Evolutionary conservation across 2,329 filamentous ascomycete genomes (phyloP).

Genomic region (Cladosporium velox): DNA sequence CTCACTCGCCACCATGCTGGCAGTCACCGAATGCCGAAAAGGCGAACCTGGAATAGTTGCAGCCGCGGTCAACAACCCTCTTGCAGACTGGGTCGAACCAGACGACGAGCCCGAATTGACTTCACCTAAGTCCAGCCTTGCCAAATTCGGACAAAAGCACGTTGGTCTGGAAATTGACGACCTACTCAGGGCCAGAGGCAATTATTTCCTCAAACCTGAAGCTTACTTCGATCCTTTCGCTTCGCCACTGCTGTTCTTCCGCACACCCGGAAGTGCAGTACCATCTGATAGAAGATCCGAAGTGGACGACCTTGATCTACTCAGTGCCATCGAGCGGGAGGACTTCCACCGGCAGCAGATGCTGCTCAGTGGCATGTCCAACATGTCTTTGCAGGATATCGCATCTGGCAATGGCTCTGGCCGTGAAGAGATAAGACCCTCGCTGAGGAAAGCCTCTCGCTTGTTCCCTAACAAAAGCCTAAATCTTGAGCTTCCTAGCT

Average conservation of each 20-base stretch:
- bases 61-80: conserved; percentile 49
- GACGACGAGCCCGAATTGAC: conserved; percentile 32
- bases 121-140: conserved; percentile 23
- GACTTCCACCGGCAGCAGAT: conserved; percentile 33
- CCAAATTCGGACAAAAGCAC: conserved; percentile 4
- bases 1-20: conserved; percentile 51
- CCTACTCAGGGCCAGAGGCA: conserved; percentile 39
- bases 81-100: conserved; percentile 50
- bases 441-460: conserved; percentile 36
- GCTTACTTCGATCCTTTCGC: conserved; percentile 54
- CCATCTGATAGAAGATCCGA: conserved; percentile 18
- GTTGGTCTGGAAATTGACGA: conserved; percentile 22
- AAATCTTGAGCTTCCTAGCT: conserved; percentile 43
- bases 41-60: conserved; percentile 46
- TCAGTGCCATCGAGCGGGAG: conserved; percentile 33
- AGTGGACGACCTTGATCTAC: conserved; percentile 37
- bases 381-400: conserved; percentile 1
- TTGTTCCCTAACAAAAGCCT: conserved; percentile 46
- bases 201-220: conserved; percentile 45
- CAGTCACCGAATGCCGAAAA: conserved; percentile 51
- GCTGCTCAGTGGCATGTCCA: conserved; percentile 27
- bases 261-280: conserved; percentile 42
- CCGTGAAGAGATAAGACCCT: not conserved
- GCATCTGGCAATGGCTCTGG: not conserved
- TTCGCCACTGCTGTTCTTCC: conserved; percentile 54